Evolutionary conservation across 768 basidiomycete genomes (phyloP).

Genomic region (Podaxis sp.): DNA sequence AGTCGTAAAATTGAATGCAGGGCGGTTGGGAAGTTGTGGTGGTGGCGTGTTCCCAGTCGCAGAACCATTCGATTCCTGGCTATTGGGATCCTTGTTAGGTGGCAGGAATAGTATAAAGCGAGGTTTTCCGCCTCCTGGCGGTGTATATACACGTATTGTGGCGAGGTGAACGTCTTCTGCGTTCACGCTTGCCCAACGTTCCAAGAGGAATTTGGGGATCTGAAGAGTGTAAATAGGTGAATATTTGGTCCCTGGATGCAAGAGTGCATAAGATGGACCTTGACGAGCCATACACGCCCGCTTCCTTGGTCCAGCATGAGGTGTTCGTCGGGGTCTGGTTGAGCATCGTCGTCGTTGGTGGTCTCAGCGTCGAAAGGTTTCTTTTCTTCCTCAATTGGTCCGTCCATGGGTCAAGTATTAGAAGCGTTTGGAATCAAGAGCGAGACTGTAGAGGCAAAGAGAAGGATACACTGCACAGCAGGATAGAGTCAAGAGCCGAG

Average conservation of each 20-base stretch:
- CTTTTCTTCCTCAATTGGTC: slow-evolving; percentile 58
- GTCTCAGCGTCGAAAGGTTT: slow-evolving; percentile 66
- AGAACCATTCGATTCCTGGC: slow-evolving; percentile 8
- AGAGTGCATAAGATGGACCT: slow-evolving; percentile 47
- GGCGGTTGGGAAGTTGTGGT: slow-evolving; percentile 31
- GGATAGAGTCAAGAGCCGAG: not conserved
- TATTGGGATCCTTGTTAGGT: slow-evolving; percentile 48
- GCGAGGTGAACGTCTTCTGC: slow-evolving; percentile 80
- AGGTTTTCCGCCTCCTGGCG: slow-evolving; percentile 46
- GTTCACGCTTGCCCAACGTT: slow-evolving; percentile 78
- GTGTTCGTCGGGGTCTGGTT: slow-evolving; percentile 80
- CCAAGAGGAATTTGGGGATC: slow-evolving; percentile 87
- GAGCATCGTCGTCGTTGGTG: slow-evolving; percentile 56
- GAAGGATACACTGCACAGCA: not conserved
- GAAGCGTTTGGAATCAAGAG: not conserved
- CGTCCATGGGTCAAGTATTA: slow-evolving; percentile 17
- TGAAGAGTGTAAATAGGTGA: slow-evolving; percentile 28
- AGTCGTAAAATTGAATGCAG: slow-evolving; percentile 35
- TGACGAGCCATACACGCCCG: slow-evolving; percentile 83
- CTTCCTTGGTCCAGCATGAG: slow-evolving; percentile 77
- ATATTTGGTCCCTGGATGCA: slow-evolving; percentile 6
- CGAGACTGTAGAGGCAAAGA: not conserved
- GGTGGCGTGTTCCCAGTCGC: slow-evolving; percentile 18
- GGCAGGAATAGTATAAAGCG: slow-evolving; percentile 70
- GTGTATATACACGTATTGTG: slow-evolving; percentile 76